Conservation (phyloP, 352 stramenopile species). For the Pythium phragmitis region DNA sequence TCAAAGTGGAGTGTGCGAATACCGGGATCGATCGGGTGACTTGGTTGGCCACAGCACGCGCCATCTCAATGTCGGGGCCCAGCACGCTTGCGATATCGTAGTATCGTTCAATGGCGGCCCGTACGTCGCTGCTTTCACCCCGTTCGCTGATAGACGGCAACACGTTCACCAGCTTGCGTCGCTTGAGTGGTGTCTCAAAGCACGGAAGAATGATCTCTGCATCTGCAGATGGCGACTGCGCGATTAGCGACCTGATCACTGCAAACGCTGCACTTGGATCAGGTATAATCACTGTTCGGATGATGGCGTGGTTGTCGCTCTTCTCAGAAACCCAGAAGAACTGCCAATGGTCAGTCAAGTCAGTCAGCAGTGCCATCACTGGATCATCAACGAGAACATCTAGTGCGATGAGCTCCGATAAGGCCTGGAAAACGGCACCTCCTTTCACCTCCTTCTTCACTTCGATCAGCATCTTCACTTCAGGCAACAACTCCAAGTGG, state of each 20-base stretch:
- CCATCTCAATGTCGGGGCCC: conserved; percentile 30
- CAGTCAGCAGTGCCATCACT: conserved; percentile 47
- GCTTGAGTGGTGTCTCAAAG: conserved; percentile 35
- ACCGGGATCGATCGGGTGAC: conserved; percentile 19
- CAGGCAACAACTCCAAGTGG: conserved; percentile 25
- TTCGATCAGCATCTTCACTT: conserved; percentile 49
- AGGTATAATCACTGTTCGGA: conserved; percentile 27
- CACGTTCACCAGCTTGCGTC: conserved; percentile 32
- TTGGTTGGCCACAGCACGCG: conserved; percentile 21
- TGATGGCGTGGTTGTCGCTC: conserved; percentile 17
- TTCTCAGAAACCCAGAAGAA: conserved; percentile 49
- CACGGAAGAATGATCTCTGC: conserved; percentile 33
- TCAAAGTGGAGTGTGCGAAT: conserved; percentile 18
- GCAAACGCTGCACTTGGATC: conserved; percentile 31
- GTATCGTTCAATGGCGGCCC: conserved; percentile 36
- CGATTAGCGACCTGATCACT: conserved; percentile 36
- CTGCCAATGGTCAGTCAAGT: conserved; percentile 34
- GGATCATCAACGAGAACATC: conserved; percentile 35
- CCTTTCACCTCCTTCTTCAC: conserved; percentile 36
- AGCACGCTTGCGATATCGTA: conserved; percentile 31
- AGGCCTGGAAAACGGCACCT: conserved; percentile 31
- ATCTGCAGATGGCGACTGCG: conserved; percentile 27
- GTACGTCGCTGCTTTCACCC: conserved; percentile 26
- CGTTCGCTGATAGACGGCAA: conserved; percentile 28
- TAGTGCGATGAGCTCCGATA: conserved; percentile 46